Base-by-base conservation (phyloP, 192 early-diverging fungal species). In the Coemansia umbellata region DNA sequence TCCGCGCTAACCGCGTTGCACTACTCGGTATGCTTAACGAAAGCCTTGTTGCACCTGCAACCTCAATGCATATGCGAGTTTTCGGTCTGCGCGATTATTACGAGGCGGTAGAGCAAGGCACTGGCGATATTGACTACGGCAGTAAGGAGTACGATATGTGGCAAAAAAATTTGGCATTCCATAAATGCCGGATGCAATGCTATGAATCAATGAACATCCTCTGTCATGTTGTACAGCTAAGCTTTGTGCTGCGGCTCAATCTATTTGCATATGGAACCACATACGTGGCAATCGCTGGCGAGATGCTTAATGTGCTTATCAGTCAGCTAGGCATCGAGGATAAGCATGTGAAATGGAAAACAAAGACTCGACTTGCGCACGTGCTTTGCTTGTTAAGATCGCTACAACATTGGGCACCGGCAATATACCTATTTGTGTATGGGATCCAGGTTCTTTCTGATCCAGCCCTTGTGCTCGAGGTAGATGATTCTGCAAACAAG, bases 401-500 rank as follows among this genome's bases (percentile, higher is more conserved):
- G 26, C 49, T 75, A 53, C 65, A 68, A 45, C 66, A 75, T 36
- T 75, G 72, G 72, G 65, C 66, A 14, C 72, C 72, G 14, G 72
- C 72, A 3, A 28, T 75, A 9, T 68, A 75, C 28, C 37, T 75
- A 44, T 75, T 75, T 60, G 72, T 60, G 3, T 63, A 63, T 35
- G 72, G 65, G 0, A 68, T 75, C 24, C 66, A 69, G 58, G 60
- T 61, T 30, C 44, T 75, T 27, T 64, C 60, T 0, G 72, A 75
- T 40, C 66, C 72, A 7, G 41, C 35, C 8, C 36, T 75, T 32
- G 56, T 68, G 26, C 45, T 75, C 4, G 64, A 67, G 5, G 57
- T 41, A 5, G 48, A 61, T 11, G 26, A 18, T 22, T 15, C 53
- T 0, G 28, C 40, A 15, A n/a, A 10, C 26, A 7, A 13, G 4